Conservation (phyloP, 371 early-diverging fungal genomes). For the Batrachochytrium dendrobatidis region DNA sequence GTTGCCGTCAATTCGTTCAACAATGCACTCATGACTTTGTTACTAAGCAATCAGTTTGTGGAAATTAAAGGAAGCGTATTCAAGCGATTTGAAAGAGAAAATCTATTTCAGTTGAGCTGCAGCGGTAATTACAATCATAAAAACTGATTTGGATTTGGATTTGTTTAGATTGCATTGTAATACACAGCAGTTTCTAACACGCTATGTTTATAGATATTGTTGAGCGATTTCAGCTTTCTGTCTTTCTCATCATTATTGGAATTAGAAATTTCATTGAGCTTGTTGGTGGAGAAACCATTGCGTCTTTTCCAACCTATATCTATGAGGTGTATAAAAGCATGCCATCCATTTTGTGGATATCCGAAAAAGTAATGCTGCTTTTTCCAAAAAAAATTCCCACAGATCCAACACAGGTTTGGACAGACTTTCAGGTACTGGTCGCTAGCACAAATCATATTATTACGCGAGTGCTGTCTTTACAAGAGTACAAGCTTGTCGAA, state of each 20-base stretch:
- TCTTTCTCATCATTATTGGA: conserved; percentile 80
- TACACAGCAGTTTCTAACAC: not conserved
- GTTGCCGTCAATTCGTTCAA: conserved; percentile 93
- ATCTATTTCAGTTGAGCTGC: conserved; percentile 75
- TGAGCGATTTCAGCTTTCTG: conserved; percentile 85
- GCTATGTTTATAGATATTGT: conserved; percentile 65
- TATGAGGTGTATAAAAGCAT: not conserved
- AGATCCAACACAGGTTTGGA: not conserved
- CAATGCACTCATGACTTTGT: conserved; percentile 82
- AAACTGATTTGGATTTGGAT: not conserved
- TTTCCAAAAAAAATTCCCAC: not conserved
- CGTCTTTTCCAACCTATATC: not conserved
- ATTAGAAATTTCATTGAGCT: conserved; percentile 84
- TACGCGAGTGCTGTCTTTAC: conserved; percentile 52
- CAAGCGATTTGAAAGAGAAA: conserved; percentile 92
- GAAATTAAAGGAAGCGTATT: conserved; percentile 96
- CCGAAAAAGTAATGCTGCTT: too few species aligned
- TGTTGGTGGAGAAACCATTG: conserved; percentile 36
- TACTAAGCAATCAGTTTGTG: conserved; percentile 95
- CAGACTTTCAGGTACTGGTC: not conserved
- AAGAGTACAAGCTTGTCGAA: conserved; percentile 24
- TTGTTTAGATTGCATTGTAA: not conserved
- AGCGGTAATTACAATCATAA: not conserved
- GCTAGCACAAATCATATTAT: too few species aligned
- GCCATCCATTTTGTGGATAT: not conserved